phyloP scores from a whole-genome alignment of 2,329 filamentous ascomycete species.

The Exophiala sideris region DNA sequence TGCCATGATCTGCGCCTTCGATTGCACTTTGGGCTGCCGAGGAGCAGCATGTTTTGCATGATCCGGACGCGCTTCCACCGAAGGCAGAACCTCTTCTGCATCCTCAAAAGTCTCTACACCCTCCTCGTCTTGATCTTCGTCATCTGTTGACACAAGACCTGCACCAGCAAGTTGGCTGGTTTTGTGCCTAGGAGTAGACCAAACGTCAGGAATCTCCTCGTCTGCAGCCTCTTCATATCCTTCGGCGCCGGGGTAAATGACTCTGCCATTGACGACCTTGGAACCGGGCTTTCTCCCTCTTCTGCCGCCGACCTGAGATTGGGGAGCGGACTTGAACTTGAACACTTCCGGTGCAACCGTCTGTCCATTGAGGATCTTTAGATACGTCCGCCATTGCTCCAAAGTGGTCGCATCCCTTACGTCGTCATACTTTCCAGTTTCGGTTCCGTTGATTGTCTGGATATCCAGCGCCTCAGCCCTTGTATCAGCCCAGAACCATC shows the following conservation, averaged over 20 bases:
- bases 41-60: not conserved
- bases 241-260: constrained; percentile 21
- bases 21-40: constrained; percentile 26
- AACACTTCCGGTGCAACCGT: constrained; percentile 6
- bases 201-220: not conserved
- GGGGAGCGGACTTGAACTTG: constrained; percentile 6
- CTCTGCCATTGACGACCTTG: constrained; percentile 25
- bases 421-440: constrained; percentile 47
- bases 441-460: constrained; percentile 52
- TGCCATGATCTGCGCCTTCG: constrained; percentile 31
- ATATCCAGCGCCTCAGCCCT: constrained; percentile 56
- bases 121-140: constrained; percentile 18
- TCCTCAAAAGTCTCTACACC: constrained; percentile 20
- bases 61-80: not conserved
- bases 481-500: constrained; percentile 58
- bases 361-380: constrained; percentile 44
- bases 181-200: constrained; percentile 19
- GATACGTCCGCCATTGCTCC: constrained; percentile 41
- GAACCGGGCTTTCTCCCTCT: constrained; percentile 24
- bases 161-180: constrained; percentile 25
- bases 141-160: constrained; percentile 23
- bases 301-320: not conserved
- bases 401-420: constrained; percentile 43
- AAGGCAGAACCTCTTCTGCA: constrained; percentile 15
- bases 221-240: constrained; percentile 11